These are phyloP conservation scores for Penicillium sp. DNA, from an alignment of 2,329 filamentous ascomycete genomes.

Conservation along the genomic window DNA sequence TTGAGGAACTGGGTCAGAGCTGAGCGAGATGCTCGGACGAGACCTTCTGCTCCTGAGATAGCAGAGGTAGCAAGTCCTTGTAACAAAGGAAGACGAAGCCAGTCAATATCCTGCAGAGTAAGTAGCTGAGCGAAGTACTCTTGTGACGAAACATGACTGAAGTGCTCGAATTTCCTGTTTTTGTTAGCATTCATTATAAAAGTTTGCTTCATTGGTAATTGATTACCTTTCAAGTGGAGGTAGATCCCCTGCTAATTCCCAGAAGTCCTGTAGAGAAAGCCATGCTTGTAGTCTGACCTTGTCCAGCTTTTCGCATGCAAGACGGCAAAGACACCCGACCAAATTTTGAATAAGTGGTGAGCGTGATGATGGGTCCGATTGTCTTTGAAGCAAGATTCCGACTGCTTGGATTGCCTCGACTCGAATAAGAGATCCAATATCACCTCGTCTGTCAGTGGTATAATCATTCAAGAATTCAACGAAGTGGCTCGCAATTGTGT, in stretches of 20 bases:
- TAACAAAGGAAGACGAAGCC: constrained; percentile 39
- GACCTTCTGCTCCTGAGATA: constrained; percentile 45
- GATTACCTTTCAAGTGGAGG: constrained; percentile 45
- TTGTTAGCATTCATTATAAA: constrained; percentile 12
- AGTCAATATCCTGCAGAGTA: constrained; percentile 35
- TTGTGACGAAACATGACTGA: constrained; percentile 44
- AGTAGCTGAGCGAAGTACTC: constrained; percentile 46
- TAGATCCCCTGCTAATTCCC: constrained; percentile 36
- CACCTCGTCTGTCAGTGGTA: constrained; percentile 82
- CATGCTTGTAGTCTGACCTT: constrained; percentile 65
- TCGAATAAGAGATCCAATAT: constrained; percentile 83
- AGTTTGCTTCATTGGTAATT: too few species aligned
- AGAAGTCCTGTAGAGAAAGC: constrained; percentile 43
- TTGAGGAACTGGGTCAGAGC: constrained; percentile 42
- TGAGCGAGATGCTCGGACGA: constrained; percentile 43
- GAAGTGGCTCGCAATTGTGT: constrained; percentile 31
- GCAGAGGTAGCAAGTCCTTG: constrained; percentile 47
- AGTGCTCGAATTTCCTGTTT: constrained; percentile 42
- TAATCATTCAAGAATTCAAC: constrained; percentile 71
- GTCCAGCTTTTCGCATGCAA: constrained; percentile 87
- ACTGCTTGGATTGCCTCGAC: constrained; percentile 72
- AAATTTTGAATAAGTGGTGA: constrained; percentile 27
- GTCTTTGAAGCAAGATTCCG: constrained; percentile 36
- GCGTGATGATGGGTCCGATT: constrained; percentile 7
- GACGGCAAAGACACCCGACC: constrained; percentile 55